Percentiles rank a stretch among this genome's conserved stretches.
Evolutionary conservation across 192 early-diverging fungal species (phyloP).

Genomic region (Globomyces pollinis-pini): DNA sequence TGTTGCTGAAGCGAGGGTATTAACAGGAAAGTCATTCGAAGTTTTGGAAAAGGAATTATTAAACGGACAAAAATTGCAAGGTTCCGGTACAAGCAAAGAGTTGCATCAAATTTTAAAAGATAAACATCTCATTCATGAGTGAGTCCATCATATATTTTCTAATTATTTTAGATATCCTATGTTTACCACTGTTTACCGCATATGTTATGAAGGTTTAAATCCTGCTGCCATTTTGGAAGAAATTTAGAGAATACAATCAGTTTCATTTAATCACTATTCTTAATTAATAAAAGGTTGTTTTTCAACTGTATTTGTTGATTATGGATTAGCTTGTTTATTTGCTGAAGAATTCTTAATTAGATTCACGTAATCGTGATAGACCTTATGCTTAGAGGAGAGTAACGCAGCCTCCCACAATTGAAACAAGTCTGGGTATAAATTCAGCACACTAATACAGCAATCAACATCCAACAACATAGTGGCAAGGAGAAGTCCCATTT

Average conservation of each 20-base stretch:
- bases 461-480: slow-evolving; percentile 7
- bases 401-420: neutral
- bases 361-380: neutral
- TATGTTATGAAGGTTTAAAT: slow-evolving; percentile 72
- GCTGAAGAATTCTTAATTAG: neutral
- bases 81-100: slow-evolving; percentile 83
- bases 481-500: neutral
- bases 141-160: too few species aligned
- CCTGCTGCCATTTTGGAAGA: slow-evolving; percentile 63
- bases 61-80: slow-evolving; percentile 97
- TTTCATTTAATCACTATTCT: too few species aligned
- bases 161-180: slow-evolving; percentile 62
- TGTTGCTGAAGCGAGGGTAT: slow-evolving; percentile 84
- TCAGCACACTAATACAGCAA: neutral
- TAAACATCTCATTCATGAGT: slow-evolving; percentile 52
- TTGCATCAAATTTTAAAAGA: slow-evolving; percentile 70
- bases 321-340: too few species aligned
- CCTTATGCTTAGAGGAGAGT: neutral
- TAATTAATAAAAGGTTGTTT: too few species aligned
- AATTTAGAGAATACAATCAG: too few species aligned
- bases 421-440: neutral
- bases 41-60: slow-evolving; percentile 86
- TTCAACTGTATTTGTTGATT: too few species aligned
- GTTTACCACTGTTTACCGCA: slow-evolving; percentile 86
- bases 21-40: slow-evolving; percentile 87